Conservation (phyloP, 306 rosid species). For the Vigna trinervia region DNA sequence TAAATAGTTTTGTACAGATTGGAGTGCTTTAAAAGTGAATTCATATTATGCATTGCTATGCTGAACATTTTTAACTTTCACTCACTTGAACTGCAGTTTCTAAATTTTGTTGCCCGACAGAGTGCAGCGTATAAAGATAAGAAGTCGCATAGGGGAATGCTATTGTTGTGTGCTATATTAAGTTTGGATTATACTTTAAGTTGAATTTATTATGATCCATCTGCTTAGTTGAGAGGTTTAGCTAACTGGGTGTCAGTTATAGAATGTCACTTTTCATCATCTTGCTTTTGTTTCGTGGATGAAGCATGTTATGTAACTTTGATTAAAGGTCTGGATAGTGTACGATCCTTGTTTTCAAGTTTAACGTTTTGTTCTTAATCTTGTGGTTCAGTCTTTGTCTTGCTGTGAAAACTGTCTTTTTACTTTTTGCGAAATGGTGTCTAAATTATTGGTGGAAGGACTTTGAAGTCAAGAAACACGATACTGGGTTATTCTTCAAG, state of each 20-base stretch:
- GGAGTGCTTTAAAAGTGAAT: conserved; percentile 10
- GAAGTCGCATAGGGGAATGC: not conserved
- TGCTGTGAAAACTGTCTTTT: not conserved
- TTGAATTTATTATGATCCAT: conserved; percentile 2
- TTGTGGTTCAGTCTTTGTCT: not conserved
- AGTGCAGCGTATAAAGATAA: not conserved
- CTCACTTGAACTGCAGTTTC: not conserved
- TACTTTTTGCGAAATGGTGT: not conserved
- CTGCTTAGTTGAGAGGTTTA: not conserved
- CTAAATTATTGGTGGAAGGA: conserved; percentile 31
- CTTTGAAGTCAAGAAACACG: conserved; percentile 31
- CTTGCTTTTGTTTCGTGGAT: conserved; percentile 7
- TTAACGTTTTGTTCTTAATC: not conserved
- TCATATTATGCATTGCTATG: not conserved
- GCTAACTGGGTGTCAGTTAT: not conserved
- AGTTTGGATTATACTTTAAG: not conserved
- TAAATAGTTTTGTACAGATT: not conserved
- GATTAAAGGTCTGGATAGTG: not conserved
- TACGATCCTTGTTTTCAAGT: not conserved
- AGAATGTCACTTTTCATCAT: not conserved
- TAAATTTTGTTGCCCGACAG: not conserved
- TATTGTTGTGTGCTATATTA: not conserved
- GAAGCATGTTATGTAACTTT: conserved; percentile 8
- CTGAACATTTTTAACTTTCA: not conserved
- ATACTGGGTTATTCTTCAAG: conserved; percentile 16